Evolutionary conservation across 441 rosid species (phyloP).

Genomic region (Erysimum cheiri): DNA sequence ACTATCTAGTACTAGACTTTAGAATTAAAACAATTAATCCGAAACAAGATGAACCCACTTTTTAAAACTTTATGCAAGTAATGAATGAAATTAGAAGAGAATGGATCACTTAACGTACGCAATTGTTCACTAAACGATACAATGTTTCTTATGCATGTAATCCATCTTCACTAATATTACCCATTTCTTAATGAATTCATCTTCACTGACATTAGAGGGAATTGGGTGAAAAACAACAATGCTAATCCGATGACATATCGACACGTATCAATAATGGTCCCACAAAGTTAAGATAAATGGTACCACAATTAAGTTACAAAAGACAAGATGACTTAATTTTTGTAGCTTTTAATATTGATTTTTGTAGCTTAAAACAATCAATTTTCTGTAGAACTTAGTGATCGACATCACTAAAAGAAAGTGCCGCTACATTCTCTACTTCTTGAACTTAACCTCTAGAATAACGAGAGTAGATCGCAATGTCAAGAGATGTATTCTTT

Average conservation of each 20-base stretch:
- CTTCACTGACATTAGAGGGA: neutral
- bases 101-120: neutral
- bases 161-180: neutral
- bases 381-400: neutral
- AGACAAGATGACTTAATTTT: conserved; percentile 21
- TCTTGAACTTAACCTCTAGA: neutral
- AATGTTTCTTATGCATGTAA: neutral
- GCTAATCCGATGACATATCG: neutral
- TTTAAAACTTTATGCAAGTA: neutral
- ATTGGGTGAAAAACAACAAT: neutral
- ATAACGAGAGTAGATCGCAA: too few relatives aligned
- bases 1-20: neutral
- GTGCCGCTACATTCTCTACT: neutral
- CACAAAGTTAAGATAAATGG: conserved; percentile 8
- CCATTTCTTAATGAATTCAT: neutral
- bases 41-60: neutral
- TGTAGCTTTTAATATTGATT: neutral
- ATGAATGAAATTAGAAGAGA: neutral
- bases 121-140: too few relatives aligned
- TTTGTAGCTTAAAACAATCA: neutral
- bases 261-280: conserved; percentile 19
- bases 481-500: too few relatives aligned
- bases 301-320: conserved; percentile 26
- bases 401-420: conserved; percentile 6
- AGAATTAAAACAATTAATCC: neutral